Base-by-base conservation (phyloP, 352 stramenopile species). In the Globisporangium abappressorium region DNA sequence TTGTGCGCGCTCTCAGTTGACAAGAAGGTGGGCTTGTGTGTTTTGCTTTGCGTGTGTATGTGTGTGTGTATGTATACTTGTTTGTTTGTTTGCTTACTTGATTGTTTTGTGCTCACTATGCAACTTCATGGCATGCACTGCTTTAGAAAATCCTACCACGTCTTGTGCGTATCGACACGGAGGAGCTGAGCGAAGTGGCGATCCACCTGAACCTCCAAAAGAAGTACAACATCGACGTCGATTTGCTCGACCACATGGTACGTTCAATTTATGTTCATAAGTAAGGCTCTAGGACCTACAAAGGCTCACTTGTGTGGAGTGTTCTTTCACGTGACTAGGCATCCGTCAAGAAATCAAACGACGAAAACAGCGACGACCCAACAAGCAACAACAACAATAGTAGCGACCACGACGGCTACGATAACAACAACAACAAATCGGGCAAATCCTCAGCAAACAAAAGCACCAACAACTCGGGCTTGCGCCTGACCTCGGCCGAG, bases 141-240 rank as follows among this genome's bases (percentile, higher is more conserved):
- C 3, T 61, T 22, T 26, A 84, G 74, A 80, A 74, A 60, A 64
- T 67, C 2, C 69, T 93, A 28, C 82, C 82, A n/a, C 70, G 77
- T 28, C 68, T 90, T 34, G 73, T 87, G 62, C 76, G 81, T 14
- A 73, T 91, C 38, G 82, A 89, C 59, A 53, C 84, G 0, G 78
- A 93, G 7, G 83, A 89, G 62, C 73, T 93, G 8, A 78, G 82
- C 22, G 79, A 90, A 38, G 75, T 78, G 5, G 79, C 84, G 22
- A 86, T 77, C 24, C 70, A 72, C 24, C 69, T 87, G 14, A 79
- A 80, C 43, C 65, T 90, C 26, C 76, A 75, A 20, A 89, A 90
- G 62, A 77, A 83, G 28, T 90, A 90, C 47, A 80, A 75, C n/a
- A 64, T 90, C 47, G 82, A 93, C 26, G 76, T 90, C 2, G 78